phyloP scores from a whole-genome alignment of 2,329 filamentous ascomycete species.

The Microsporum audouinii region DNA sequence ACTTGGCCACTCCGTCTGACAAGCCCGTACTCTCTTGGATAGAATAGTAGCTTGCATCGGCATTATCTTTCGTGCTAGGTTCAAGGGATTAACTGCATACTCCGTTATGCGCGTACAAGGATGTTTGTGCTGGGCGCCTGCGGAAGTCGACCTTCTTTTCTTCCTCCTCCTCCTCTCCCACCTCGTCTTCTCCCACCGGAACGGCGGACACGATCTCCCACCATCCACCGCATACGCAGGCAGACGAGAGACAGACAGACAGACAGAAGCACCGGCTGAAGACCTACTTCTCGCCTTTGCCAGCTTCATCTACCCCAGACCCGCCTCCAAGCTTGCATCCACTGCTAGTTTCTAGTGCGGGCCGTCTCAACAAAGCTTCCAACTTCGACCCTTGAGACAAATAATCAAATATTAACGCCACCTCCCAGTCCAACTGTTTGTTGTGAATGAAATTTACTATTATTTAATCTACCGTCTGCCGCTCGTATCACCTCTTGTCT shows the following conservation, averaged over 20 bases:
- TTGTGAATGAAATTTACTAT: not conserved
- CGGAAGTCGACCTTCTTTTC: not conserved
- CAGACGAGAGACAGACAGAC: not conserved
- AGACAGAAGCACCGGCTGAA: not conserved
- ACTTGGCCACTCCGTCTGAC: not conserved
- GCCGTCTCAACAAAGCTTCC: slow-evolving; percentile 1
- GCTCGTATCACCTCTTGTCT: not conserved
- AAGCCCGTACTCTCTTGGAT: not conserved
- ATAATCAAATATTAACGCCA: not conserved
- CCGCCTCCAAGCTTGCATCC: not conserved
- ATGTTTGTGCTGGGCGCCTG: not conserved
- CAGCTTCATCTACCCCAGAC: not conserved
- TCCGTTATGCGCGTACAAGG: not conserved
- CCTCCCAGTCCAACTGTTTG: not conserved
- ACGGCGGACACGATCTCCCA: not conserved
- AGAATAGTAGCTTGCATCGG: not conserved
- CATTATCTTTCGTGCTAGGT: not conserved
- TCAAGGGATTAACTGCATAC: not conserved
- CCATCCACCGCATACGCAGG: not conserved
- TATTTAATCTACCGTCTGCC: not conserved
- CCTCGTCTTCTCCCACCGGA: not conserved
- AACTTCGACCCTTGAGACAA: not conserved
- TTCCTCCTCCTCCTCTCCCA: not conserved
- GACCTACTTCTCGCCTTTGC: not conserved
- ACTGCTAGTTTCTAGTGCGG: not conserved